These are phyloP conservation scores for Lentinus tigrinus DNA, from an alignment of 768 basidiomycete species.

Conservation along the genomic window DNA sequence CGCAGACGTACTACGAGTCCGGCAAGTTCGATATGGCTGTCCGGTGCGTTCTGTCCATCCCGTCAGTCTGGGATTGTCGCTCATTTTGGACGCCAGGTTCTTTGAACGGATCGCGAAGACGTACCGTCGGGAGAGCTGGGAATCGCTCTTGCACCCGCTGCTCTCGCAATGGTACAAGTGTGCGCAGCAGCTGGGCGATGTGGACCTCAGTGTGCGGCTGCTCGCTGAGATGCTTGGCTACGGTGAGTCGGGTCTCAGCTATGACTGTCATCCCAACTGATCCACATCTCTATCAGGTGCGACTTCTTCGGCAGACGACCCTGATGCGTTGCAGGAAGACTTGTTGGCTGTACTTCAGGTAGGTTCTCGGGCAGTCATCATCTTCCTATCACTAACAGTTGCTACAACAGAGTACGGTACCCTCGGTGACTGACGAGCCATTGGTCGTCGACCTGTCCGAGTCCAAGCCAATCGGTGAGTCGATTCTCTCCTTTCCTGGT, in stretches of 20 bases:
- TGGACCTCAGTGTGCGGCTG: slow-evolving; percentile 73
- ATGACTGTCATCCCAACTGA: background rate
- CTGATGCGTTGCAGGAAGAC: slow-evolving; percentile 61
- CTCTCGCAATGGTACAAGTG: slow-evolving; percentile 81
- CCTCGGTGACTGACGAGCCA: slow-evolving; percentile 52
- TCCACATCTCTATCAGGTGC: slow-evolving; percentile 27
- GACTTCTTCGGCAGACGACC: slow-evolving; percentile 43
- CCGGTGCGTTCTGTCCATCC: slow-evolving; percentile 48
- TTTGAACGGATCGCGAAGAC: slow-evolving; percentile 90
- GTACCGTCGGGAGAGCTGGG: slow-evolving; percentile 86
- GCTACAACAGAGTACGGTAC: slow-evolving; percentile 62
- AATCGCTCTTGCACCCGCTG: slow-evolving; percentile 67
- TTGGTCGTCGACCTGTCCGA: slow-evolving; percentile 65
- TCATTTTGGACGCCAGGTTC: slow-evolving; percentile 50
- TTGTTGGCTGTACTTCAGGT: slow-evolving; percentile 74
- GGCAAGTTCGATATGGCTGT: slow-evolving; percentile 87
- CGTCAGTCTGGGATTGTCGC: background rate
- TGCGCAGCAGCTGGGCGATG: slow-evolving; percentile 73
- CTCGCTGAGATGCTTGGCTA: slow-evolving; percentile 81
- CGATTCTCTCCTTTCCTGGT: background rate
- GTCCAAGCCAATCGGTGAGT: slow-evolving; percentile 61
- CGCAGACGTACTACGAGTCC: slow-evolving; percentile 77
- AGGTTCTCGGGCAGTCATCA: slow-evolving; percentile 1
- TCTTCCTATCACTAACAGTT: background rate
- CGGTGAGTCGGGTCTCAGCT: slow-evolving; percentile 42